These are phyloP conservation scores for Nicotiana knightiana DNA, from an alignment of 257 asterid genomes.

Conservation along the genomic window DNA sequence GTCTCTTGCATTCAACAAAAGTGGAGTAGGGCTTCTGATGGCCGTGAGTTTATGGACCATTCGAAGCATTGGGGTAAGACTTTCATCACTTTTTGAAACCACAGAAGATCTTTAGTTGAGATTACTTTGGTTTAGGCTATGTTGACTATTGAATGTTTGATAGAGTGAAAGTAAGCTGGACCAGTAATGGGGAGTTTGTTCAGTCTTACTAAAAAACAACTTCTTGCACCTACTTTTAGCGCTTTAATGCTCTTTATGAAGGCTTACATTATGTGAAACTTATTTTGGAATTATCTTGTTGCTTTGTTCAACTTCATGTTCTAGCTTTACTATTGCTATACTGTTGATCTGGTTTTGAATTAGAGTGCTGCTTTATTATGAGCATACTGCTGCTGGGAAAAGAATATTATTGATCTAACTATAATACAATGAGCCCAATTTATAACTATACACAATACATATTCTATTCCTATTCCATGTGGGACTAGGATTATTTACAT, in stretches of 20 bases:
- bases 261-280: background rate
- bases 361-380: background rate
- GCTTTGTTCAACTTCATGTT: background rate
- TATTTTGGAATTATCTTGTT: background rate
- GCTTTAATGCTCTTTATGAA: background rate
- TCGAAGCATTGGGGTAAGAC: constrained; percentile 89
- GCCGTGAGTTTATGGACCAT: constrained; percentile 93
- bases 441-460: too few species aligned
- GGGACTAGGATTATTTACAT: too few species aligned
- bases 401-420: too few species aligned
- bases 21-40: constrained; percentile 96
- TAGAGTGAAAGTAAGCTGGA: background rate
- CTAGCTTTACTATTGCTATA: background rate
- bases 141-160: background rate
- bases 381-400: background rate
- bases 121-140: background rate
- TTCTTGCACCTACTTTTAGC: background rate
- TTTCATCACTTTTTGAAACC: background rate
- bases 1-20: constrained; percentile 93
- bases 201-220: background rate
- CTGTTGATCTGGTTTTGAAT: background rate
- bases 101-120: background rate
- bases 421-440: too few species aligned
- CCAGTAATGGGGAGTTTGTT: background rate
- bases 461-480: too few species aligned